phyloP scores from a whole-genome alignment of 306 rosid species.

The Ceratonia siliqua region DNA sequence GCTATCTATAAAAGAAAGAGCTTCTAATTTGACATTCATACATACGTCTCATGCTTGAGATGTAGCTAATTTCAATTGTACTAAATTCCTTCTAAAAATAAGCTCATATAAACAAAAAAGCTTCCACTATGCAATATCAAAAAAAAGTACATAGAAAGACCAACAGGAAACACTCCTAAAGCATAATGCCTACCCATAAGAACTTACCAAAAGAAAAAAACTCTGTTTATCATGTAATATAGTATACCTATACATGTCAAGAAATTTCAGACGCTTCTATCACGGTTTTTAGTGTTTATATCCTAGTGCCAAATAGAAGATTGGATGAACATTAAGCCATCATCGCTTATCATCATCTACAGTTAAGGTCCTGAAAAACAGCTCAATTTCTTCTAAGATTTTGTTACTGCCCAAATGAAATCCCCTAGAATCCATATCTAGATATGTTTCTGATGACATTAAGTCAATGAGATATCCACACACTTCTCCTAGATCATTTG shows the following conservation, averaged over 20 bases:
- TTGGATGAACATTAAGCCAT: constrained; percentile 8
- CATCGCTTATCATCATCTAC: constrained; percentile 40
- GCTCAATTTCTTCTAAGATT: constrained; percentile 68
- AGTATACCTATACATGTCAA: background rate
- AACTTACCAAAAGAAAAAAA: too few species aligned
- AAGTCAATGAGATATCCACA: constrained; percentile 61
- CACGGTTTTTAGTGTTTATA: background rate
- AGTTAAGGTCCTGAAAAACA: constrained; percentile 54
- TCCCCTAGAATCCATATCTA: constrained; percentile 41
- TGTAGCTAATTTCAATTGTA: too few species aligned
- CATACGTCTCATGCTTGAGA: too few species aligned
- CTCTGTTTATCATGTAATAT: background rate
- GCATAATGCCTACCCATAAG: too few species aligned
- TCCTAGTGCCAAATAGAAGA: background rate
- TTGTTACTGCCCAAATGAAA: constrained; percentile 37
- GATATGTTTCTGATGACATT: constrained; percentile 59
- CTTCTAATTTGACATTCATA: too few species aligned
- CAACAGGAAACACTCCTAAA: too few species aligned
- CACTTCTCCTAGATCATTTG: constrained; percentile 54
- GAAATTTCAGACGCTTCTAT: constrained; percentile 5
- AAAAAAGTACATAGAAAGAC: too few species aligned
- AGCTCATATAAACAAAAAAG: too few species aligned
- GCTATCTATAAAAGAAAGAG: too few species aligned
- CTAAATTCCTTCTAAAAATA: too few species aligned
- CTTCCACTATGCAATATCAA: too few species aligned